Conservation (phyloP, 768 basidiomycete species). For the Leccinum ochraceum region DNA sequence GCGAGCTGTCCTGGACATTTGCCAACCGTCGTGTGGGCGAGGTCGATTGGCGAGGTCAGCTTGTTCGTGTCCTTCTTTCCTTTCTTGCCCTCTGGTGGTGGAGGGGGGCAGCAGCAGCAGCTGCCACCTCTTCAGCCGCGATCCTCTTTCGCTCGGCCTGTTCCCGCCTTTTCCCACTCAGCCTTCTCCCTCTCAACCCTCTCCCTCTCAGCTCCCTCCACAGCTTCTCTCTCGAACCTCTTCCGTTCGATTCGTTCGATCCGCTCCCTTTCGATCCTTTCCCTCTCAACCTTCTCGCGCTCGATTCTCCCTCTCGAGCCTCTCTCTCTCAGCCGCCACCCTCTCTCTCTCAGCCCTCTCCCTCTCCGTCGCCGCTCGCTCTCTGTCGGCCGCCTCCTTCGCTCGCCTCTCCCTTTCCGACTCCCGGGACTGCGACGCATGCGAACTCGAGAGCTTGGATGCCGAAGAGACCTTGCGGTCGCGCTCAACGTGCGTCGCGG, state of each 20-base stretch:
- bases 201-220: neutral
- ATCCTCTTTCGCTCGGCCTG: slow-evolving; percentile 16
- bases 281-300: slow-evolving; percentile 10
- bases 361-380: slow-evolving; percentile 16
- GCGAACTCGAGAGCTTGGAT: slow-evolving; percentile 38
- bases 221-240: slow-evolving; percentile 4
- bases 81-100: slow-evolving; percentile 15
- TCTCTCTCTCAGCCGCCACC: slow-evolving; percentile 18
- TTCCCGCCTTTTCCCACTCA: slow-evolving; percentile 15
- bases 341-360: no score
- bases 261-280: slow-evolving; percentile 1
- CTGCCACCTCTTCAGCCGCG: slow-evolving; percentile 9
- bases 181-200: slow-evolving; percentile 3
- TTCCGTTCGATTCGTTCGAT: neutral
- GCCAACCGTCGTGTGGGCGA: slow-evolving; percentile 38
- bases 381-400: slow-evolving; percentile 22
- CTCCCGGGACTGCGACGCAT: slow-evolving; percentile 21
- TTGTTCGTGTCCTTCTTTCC: slow-evolving; percentile 27
- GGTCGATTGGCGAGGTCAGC: slow-evolving; percentile 32
- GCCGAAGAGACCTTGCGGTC: slow-evolving; percentile 28
- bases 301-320: slow-evolving; percentile 12
- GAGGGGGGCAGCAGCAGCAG: neutral
- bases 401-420: slow-evolving; percentile 28
- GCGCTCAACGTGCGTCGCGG: slow-evolving; percentile 22
- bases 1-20: slow-evolving; percentile 41